phyloP scores from a whole-genome alignment of 2,329 filamentous ascomycete genomes.

The Aspergillus quadrilineatus region DNA sequence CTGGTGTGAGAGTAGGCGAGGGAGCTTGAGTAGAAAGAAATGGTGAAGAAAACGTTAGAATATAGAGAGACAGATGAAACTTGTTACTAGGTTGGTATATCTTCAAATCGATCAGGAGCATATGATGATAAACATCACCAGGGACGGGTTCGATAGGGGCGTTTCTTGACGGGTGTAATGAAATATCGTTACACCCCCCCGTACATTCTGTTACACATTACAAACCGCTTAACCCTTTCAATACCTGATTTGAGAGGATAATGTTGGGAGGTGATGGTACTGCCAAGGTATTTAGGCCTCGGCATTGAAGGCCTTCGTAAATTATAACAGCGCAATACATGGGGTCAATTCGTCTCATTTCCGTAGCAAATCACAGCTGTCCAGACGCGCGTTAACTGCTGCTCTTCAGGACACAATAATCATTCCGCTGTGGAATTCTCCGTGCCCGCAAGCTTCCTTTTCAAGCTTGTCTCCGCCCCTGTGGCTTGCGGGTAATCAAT shows the following conservation, averaged over 20 bases:
- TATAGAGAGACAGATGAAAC: neutral
- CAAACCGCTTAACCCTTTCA: too few relatives aligned
- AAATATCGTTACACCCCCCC: neutral
- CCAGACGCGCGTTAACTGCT: conserved; percentile 5
- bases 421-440: neutral
- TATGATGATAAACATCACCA: neutral
- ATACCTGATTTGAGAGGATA: too few relatives aligned
- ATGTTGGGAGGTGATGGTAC: neutral
- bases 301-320: neutral
- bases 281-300: neutral
- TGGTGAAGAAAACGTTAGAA: neutral
- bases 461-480: neutral
- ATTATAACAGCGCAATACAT: neutral
- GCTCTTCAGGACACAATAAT: neutral
- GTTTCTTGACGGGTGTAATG: neutral
- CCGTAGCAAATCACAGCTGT: conserved; percentile 8
- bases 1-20: too few relatives aligned
- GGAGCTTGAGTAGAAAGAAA: too few relatives aligned
- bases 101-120: neutral
- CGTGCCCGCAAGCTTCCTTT: neutral
- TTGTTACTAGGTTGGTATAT: neutral
- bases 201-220: neutral
- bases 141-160: neutral
- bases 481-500: neutral
- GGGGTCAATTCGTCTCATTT: conserved; percentile 1